phyloP scores from a whole-genome alignment of 352 stramenopile genomes.

The Pythium myriotylum region DNA sequence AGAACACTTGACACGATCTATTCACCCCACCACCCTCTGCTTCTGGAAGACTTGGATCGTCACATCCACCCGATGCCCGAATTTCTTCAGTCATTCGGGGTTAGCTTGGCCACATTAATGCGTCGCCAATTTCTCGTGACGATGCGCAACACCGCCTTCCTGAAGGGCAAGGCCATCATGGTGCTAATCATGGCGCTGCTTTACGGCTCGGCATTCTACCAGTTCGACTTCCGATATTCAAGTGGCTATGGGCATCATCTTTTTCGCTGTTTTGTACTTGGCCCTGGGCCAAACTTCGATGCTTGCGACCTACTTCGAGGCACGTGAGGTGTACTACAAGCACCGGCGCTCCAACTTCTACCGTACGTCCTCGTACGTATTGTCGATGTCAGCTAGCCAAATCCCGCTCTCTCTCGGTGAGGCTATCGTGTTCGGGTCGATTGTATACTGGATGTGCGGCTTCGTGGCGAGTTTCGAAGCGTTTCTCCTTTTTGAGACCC shows the following conservation, averaged over 20 bases:
- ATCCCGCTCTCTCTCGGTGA: conserved; percentile 47
- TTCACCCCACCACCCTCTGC: conserved; percentile 86
- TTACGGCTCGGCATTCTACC: conserved; percentile 35
- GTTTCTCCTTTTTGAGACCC: conserved; percentile 57
- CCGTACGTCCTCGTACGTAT: conserved; percentile 59
- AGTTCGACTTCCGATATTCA: conserved; percentile 33
- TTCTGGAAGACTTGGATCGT: conserved; percentile 68
- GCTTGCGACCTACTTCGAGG: conserved; percentile 65
- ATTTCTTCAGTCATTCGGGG: conserved; percentile 26
- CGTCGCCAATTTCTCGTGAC: conserved; percentile 57
- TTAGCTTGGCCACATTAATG: conserved; percentile 15
- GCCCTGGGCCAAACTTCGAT: conserved; percentile 58
- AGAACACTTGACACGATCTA: conserved; percentile 73
- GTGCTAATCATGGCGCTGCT: conserved; percentile 39
- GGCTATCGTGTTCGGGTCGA: conserved; percentile 60
- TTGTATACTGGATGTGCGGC: conserved; percentile 77
- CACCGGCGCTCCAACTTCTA: conserved; percentile 74
- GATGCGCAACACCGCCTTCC: conserved; percentile 37
- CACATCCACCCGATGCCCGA: conserved; percentile 10
- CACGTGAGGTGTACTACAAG: conserved; percentile 63
- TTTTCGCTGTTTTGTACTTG: conserved; percentile 69
- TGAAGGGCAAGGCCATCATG: conserved; percentile 33
- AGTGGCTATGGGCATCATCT: conserved; percentile 63
- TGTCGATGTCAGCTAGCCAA: conserved; percentile 36
- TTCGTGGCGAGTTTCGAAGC: conserved; percentile 36